Conservation (phyloP, 1,284 basidiomycete species). For the Ustilago crameri region DNA sequence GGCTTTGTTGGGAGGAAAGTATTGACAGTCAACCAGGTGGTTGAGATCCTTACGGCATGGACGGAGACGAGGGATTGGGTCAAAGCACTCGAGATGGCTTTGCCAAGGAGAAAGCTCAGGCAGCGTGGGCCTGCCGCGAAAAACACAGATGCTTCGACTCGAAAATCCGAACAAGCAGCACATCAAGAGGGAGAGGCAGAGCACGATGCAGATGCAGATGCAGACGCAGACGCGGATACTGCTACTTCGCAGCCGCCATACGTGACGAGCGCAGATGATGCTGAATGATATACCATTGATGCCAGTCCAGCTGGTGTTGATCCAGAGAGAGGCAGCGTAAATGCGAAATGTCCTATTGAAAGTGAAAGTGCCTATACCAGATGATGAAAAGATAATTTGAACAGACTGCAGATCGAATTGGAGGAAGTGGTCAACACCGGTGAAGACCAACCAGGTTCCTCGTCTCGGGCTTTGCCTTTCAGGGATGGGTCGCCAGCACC, state of each 20-base stretch:
- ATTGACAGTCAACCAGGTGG: slow-evolving; percentile 93
- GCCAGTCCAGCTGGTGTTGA: slow-evolving; percentile 14
- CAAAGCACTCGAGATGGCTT: slow-evolving; percentile 69
- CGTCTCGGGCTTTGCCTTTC: neutral
- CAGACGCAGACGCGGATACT: slow-evolving; percentile 12
- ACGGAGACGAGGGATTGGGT: slow-evolving; percentile 69
- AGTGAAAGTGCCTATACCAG: neutral
- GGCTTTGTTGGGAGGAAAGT: slow-evolving; percentile 76
- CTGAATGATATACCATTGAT: slow-evolving; percentile 14
- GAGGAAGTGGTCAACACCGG: slow-evolving; percentile 32
- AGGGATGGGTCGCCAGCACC: slow-evolving; percentile 26
- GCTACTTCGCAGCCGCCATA: neutral
- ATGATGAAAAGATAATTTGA: neutral
- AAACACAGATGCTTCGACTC: neutral
- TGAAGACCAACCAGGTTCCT: slow-evolving; percentile 19
- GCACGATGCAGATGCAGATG: slow-evolving; percentile 7
- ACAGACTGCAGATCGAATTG: neutral
- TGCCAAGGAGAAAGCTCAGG: slow-evolving; percentile 37
- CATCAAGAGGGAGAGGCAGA: neutral
- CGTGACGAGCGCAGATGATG: neutral
- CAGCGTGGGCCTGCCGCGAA: slow-evolving; percentile 24
- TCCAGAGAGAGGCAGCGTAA: neutral
- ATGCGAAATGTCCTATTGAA: slow-evolving; percentile 7
- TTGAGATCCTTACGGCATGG: slow-evolving; percentile 92
- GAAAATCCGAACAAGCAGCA: neutral